Conservation (phyloP, 306 rosid genomes). For the Fragaria iinumae region DNA sequence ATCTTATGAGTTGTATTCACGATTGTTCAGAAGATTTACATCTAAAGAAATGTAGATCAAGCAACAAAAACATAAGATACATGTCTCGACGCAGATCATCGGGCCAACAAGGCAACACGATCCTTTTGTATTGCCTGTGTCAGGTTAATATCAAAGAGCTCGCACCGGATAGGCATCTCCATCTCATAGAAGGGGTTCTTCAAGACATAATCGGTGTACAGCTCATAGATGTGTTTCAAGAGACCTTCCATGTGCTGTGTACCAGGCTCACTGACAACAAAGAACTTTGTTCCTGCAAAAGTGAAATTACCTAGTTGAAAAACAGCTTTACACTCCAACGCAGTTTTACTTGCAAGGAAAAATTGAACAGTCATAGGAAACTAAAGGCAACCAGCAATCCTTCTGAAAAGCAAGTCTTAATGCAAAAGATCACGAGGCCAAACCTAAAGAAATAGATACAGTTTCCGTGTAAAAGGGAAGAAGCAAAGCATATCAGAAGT, state of each 20-base stretch:
- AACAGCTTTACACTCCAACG: conserved; percentile 9
- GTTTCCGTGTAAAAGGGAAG: neutral
- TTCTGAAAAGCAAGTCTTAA: too few relatives aligned
- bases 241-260: conserved; percentile 75
- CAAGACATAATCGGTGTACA: conserved; percentile 84
- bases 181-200: conserved; percentile 97
- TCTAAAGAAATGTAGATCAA: neutral
- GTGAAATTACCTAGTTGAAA: neutral
- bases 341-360: neutral
- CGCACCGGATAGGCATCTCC: conserved; percentile 98
- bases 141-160: conserved; percentile 80
- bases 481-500: neutral
- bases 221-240: conserved; percentile 66
- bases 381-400: neutral
- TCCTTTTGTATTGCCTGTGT: conserved; percentile 82
- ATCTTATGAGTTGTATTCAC: neutral
- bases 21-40: conserved; percentile 11
- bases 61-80: neutral
- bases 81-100: conserved; percentile 32
- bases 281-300: conserved; percentile 76
- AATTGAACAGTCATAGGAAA: neutral
- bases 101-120: conserved; percentile 70
- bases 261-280: conserved; percentile 85
- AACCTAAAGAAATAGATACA: neutral
- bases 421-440: neutral